Conservation (phyloP, 371 early-diverging fungal species). For the Rhizopus arrhizus region DNA sequence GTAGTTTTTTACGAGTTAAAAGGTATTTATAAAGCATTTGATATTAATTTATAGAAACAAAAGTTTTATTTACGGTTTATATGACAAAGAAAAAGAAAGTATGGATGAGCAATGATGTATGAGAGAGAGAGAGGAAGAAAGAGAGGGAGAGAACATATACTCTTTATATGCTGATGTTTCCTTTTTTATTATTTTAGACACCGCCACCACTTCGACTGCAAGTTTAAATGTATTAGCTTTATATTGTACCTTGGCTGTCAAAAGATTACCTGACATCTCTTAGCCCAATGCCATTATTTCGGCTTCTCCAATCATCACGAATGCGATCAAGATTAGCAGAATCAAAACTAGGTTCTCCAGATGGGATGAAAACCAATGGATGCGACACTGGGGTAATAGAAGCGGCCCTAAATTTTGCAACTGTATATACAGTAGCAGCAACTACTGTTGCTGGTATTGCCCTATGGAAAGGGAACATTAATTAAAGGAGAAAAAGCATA, state of each 20-base stretch:
- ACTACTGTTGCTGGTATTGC: slow-evolving; percentile 19
- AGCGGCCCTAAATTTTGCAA: slow-evolving; percentile 11
- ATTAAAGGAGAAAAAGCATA: not conserved
- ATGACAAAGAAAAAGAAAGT: too few relatives aligned
- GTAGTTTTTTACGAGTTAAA: too few relatives aligned
- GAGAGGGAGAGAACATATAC: too few relatives aligned
- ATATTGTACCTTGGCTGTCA: not conserved
- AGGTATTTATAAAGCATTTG: too few relatives aligned
- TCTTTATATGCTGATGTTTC: too few relatives aligned
- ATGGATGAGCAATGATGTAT: too few relatives aligned
- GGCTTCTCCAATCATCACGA: slow-evolving; percentile 43
- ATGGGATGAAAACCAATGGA: slow-evolving; percentile 38
- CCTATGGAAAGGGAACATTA: slow-evolving; percentile 6
- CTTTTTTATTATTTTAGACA: slow-evolving; percentile 17
- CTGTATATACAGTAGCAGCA: slow-evolving; percentile 13
- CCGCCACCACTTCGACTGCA: slow-evolving; percentile 47
- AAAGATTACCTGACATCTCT: slow-evolving; percentile 46
- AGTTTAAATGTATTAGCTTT: not conserved
- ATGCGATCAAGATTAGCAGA: slow-evolving; percentile 44
- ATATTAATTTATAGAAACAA: too few relatives aligned
- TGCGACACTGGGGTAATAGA: slow-evolving; percentile 16
- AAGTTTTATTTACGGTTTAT: too few relatives aligned
- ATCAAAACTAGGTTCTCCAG: slow-evolving; percentile 38
- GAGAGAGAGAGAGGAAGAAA: too few relatives aligned
- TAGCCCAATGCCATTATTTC: slow-evolving; percentile 46